A percentile compares a stretch with the other conserved stretches of the same genome.
Conservation (phyloP, 306 rosid genomes). For the Castanospermum australe region DNA sequence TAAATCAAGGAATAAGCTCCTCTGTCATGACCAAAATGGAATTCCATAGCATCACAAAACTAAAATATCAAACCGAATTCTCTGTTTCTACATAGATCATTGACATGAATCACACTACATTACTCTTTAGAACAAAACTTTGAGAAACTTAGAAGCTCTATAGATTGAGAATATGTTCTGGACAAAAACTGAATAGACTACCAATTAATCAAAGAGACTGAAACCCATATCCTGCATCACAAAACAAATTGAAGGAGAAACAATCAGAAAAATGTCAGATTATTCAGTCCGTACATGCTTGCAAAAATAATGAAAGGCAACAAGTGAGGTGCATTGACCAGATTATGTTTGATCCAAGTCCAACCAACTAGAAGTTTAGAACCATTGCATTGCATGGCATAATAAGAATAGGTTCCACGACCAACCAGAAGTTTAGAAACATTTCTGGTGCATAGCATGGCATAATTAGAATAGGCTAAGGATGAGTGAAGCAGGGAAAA, state of each 20-base stretch:
- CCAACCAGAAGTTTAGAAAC: neutral
- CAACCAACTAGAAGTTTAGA: neutral
- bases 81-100: neutral
- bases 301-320: neutral
- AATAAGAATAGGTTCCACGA: neutral
- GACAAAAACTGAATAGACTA: neutral
- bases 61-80: conserved; percentile 11
- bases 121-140: conserved; percentile 31
- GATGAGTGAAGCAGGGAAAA: neutral
- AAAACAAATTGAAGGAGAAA: neutral
- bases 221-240: conserved; percentile 79
- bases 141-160: conserved; percentile 6
- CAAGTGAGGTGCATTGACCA: neutral
- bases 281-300: neutral
- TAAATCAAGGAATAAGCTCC: neutral
- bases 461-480: neutral
- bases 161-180: neutral
- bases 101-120: neutral
- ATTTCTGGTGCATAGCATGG: neutral
- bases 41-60: conserved; percentile 20
- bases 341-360: neutral
- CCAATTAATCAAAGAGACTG: conserved; percentile 74
- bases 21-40: neutral
- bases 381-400: neutral
- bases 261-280: conserved; percentile 8